phyloP scores from a whole-genome alignment of 768 basidiomycete species.

The Trametes maxima region DNA sequence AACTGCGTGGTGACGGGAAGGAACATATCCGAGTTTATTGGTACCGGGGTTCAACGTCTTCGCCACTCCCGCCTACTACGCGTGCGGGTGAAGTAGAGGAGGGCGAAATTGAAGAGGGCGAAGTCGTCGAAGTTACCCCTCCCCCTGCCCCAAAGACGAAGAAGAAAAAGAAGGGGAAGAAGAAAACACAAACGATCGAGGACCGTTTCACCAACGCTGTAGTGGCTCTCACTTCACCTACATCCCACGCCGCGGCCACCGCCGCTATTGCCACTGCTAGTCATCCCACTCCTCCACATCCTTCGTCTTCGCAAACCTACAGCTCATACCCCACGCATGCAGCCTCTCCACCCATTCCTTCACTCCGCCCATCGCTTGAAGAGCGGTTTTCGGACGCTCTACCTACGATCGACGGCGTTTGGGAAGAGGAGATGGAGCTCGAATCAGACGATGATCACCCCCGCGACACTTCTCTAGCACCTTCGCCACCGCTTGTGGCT shows the following conservation, averaged over 20 bases:
- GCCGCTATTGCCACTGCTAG: no score
- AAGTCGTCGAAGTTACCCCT: conserved; percentile 8
- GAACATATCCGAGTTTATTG: conserved; percentile 34
- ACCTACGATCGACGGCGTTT: neutral
- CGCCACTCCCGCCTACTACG: neutral
- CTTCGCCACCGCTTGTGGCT: neutral
- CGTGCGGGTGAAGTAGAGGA: conserved; percentile 27
- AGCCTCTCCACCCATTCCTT: neutral
- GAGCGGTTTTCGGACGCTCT: conserved; percentile 11
- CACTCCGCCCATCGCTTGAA: conserved; percentile 3
- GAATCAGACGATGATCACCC: conserved; percentile 18
- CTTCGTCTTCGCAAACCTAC: neutral
- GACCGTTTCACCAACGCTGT: neutral
- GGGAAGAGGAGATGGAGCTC: conserved; percentile 24
- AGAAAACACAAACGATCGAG: conserved; percentile 17
- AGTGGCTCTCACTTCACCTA: neutral
- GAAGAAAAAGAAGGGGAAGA: conserved; percentile 24
- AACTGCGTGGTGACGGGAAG: conserved; percentile 28
- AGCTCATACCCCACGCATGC: neutral
- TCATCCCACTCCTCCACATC: no score
- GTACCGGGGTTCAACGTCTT: conserved; percentile 19
- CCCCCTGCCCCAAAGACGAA: neutral
- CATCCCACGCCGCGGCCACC: no score
- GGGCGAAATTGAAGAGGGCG: conserved; percentile 33
- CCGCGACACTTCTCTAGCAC: neutral